A percentile compares a stretch with the other conserved stretches of the same genome.
Conservation (phyloP, 1,284 basidiomycete species). For the Ceratobasidium sp. region DNA sequence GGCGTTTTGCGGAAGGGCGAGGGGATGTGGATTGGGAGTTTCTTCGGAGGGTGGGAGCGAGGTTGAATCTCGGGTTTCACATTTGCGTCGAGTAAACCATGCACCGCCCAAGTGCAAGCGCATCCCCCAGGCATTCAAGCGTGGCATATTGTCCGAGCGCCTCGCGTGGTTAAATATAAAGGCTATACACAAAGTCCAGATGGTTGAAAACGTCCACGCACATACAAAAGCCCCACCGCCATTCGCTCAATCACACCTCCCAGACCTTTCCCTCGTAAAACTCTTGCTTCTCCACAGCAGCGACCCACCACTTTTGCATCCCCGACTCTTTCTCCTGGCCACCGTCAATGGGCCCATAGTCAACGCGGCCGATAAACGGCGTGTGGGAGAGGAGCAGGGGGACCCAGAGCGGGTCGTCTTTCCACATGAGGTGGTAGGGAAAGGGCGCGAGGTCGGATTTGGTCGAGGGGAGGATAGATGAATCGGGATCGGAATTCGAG, state of each 20-base stretch:
- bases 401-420: conserved; percentile 72
- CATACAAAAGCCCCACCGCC: neutral
- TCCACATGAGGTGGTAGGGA: conserved; percentile 74
- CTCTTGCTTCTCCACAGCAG: conserved; percentile 4
- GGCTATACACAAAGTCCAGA: too few species aligned
- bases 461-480: neutral
- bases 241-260: conserved; percentile 11
- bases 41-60: neutral
- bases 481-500: neutral
- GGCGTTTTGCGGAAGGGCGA: too few species aligned
- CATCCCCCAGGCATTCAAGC: too few species aligned
- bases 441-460: conserved; percentile 56
- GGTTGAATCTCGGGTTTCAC: too few species aligned
- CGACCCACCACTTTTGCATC: conserved; percentile 47
- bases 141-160: too few species aligned
- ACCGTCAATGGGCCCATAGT: conserved; percentile 59
- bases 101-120: too few species aligned
- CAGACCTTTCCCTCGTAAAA: neutral
- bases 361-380: conserved; percentile 69
- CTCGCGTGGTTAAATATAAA: too few species aligned
- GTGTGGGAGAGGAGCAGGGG: conserved; percentile 66
- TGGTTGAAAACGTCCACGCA: too few species aligned
- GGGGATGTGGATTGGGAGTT: neutral
- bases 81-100: too few species aligned
- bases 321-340: conserved; percentile 31